Percentiles rank a stretch among this genome's conserved stretches.
Conservation (phyloP, 345 rosid species). For the Gossypium herbaceum region DNA sequence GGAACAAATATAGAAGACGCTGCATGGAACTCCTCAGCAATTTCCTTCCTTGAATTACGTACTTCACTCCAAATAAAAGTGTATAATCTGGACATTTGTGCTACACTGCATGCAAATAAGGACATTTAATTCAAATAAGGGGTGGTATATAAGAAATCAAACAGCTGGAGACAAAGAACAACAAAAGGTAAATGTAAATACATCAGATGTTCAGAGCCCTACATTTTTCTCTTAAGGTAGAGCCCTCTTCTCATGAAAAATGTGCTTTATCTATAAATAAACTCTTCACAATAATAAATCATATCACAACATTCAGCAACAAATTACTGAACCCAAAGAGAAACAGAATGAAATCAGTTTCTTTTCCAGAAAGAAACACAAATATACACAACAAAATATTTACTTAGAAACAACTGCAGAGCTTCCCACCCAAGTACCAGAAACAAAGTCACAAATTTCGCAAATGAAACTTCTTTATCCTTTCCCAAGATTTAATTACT, state of each 20-base stretch:
- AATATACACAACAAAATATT: not conserved
- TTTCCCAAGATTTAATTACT: not conserved
- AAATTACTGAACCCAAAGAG: not conserved
- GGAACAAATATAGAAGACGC: slow-evolving; percentile 75
- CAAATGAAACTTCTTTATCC: not conserved
- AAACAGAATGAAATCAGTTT: not conserved
- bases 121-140: slow-evolving; percentile 11
- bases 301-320: not conserved
- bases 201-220: not conserved
- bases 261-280: not conserved
- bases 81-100: slow-evolving; percentile 76
- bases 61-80: slow-evolving; percentile 67
- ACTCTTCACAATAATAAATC: not conserved
- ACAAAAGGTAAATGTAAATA: not conserved
- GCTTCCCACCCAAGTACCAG: not conserved
- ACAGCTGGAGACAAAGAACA: not conserved
- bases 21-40: slow-evolving; percentile 45
- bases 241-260: not conserved
- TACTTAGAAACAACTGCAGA: not conserved
- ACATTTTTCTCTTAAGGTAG: not conserved
- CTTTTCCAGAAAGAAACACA: not conserved
- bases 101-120: slow-evolving; percentile 45
- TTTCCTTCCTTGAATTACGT: slow-evolving; percentile 43
- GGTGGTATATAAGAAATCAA: not conserved
- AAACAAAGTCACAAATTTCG: not conserved